phyloP scores from a whole-genome alignment of 345 rosid species.

The Acer campestre region DNA sequence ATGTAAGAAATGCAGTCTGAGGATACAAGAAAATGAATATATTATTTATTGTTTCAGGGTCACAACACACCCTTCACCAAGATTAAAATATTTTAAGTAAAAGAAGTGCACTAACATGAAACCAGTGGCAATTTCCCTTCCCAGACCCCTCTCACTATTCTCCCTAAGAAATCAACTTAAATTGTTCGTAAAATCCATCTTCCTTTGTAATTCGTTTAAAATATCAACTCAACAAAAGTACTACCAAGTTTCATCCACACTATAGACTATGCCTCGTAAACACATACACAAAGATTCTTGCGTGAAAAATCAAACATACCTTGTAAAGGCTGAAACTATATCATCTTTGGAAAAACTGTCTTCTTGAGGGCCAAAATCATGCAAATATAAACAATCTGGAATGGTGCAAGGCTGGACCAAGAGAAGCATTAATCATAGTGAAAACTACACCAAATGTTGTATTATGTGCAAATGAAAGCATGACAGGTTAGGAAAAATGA shows the following conservation, averaged over 20 bases:
- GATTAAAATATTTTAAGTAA: neutral
- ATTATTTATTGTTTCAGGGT: neutral
- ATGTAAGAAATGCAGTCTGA: neutral
- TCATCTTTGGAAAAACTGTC: slow-evolving; percentile 84
- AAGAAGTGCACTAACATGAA: neutral
- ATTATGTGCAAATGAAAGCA: slow-evolving; percentile 11
- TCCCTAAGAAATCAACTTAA: neutral
- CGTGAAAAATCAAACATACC: slow-evolving; percentile 28
- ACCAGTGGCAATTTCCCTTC: neutral
- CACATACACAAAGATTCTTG: neutral
- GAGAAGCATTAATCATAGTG: slow-evolving; percentile 22
- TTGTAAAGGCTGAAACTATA: slow-evolving; percentile 60
- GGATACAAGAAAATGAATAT: neutral
- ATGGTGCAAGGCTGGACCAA: slow-evolving; percentile 61
- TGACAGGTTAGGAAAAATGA: neutral
- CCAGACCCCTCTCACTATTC: neutral
- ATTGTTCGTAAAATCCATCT: neutral
- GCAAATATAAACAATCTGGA: slow-evolving; percentile 80
- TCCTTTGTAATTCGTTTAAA: neutral
- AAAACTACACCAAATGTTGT: neutral
- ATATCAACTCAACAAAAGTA: neutral
- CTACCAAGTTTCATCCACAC: neutral
- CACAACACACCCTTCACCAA: neutral
- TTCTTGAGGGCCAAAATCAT: slow-evolving; percentile 70
- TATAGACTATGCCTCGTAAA: neutral